Evolutionary conservation across 208 protist genomes (phyloP).

Genomic region (Leishmania lainsoni): DNA sequence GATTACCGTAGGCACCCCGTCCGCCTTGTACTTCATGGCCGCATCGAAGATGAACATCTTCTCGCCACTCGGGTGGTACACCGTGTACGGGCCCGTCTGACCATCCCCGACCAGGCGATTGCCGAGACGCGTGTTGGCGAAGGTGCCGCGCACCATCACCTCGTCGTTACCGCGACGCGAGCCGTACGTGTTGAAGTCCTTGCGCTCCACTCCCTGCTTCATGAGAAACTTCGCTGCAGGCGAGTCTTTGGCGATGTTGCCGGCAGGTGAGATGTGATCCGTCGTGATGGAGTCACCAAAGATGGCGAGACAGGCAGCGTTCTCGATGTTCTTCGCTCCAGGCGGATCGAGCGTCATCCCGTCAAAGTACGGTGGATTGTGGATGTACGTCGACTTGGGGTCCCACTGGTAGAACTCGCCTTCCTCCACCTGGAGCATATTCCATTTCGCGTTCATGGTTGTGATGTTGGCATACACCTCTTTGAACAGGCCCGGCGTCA

Average conservation of each 20-base stretch:
- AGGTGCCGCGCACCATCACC: constrained; percentile 96
- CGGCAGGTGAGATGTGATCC: constrained; percentile 96
- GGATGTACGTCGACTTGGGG: constrained; percentile 95
- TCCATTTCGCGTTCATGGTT: constrained; percentile 93
- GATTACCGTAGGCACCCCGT: constrained; percentile 82
- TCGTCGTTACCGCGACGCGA: constrained; percentile 95
- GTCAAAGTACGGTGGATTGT: constrained; percentile 96
- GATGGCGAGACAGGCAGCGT: constrained; percentile 89
- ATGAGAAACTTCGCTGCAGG: constrained; percentile 90
- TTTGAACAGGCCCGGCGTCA: constrained; percentile 92
- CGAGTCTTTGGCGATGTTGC: constrained; percentile 95
- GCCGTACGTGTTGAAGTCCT: constrained; percentile 97
- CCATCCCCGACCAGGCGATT: constrained; percentile 92
- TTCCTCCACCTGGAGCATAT: constrained; percentile 85
- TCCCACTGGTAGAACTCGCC: constrained; percentile 95
- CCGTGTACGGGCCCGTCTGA: constrained; percentile 92
- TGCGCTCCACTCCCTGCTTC: constrained; percentile 80
- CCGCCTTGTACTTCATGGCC: constrained; percentile 88
- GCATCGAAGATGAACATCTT: constrained; percentile 95
- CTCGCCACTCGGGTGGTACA: constrained; percentile 92
- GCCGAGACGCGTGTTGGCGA: constrained; percentile 95
- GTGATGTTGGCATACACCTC: constrained; percentile 91
- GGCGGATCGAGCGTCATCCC: constrained; percentile 69
- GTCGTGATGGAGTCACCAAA: constrained; percentile 97
- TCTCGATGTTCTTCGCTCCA: constrained; percentile 62